Evolutionary conservation across 345 rosid species (phyloP).

Genomic region (Cochlearia excelsa): DNA sequence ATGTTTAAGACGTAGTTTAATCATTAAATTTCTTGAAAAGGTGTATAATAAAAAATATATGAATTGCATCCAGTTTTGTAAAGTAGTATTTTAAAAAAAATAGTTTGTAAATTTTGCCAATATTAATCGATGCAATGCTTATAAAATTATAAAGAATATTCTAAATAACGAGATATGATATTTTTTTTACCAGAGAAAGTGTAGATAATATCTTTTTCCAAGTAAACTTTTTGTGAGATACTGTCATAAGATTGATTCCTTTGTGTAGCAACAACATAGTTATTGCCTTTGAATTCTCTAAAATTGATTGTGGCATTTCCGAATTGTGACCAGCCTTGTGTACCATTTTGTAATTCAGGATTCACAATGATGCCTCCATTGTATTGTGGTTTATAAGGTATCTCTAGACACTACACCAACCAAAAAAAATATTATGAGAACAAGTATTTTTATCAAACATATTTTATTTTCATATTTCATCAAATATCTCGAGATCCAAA

Average conservation of each 20-base stretch:
- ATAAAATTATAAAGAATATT: background rate
- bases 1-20: no score
- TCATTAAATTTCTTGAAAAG: no score
- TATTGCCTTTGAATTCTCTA: conserved; percentile 39
- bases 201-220: conserved; percentile 46
- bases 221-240: conserved; percentile 48
- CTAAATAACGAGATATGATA: no score
- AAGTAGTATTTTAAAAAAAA: no score
- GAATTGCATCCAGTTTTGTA: no score
- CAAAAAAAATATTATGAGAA: background rate
- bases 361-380: conserved; percentile 65
- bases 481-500: no score
- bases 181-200: conserved; percentile 57
- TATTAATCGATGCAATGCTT: no score
- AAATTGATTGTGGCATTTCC: conserved; percentile 49
- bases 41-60: no score
- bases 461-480: no score
- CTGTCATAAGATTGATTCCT: conserved; percentile 47
- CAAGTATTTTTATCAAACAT: background rate
- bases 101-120: no score
- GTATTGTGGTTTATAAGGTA: conserved; percentile 62
- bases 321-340: conserved; percentile 49
- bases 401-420: conserved; percentile 50
- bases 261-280: conserved; percentile 48
- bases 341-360: conserved; percentile 57